Conservation (phyloP, 225 moss, liverwort and hornwort species). For the Marchantia polymorpha region DNA sequence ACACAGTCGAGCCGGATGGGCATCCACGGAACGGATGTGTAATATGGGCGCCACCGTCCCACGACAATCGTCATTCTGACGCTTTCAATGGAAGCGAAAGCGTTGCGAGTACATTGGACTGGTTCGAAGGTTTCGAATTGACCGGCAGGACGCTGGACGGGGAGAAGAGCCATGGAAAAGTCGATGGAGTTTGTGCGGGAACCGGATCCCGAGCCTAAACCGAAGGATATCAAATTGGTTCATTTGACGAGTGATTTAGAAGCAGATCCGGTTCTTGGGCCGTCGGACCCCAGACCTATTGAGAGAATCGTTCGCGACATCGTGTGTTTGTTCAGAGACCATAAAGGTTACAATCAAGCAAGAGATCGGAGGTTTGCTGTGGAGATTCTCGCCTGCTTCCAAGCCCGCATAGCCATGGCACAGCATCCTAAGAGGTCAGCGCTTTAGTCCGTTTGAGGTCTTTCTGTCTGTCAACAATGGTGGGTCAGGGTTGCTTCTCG, state of each 20-base stretch:
- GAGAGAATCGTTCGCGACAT: constrained; percentile 49
- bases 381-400: constrained; percentile 70
- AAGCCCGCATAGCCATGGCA: constrained; percentile 53
- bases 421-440: constrained; percentile 62
- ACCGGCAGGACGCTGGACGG: too few species aligned
- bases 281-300: constrained; percentile 18
- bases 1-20: neutral
- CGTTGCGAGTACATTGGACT: too few species aligned
- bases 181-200: neutral
- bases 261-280: constrained; percentile 13
- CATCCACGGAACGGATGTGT: neutral
- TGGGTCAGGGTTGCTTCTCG: too few species aligned
- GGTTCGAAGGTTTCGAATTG: too few species aligned
- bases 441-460: neutral
- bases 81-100: too few species aligned
- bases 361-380: constrained; percentile 42
- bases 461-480: neutral
- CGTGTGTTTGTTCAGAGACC: constrained; percentile 45
- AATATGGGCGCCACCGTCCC: too few species aligned
- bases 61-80: too few species aligned
- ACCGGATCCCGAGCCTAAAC: neutral
- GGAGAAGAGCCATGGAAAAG: too few species aligned
- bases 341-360: constrained; percentile 48
- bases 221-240: constrained; percentile 11
- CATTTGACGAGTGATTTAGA: constrained; percentile 12